Evolutionary conservation across 495 filamentous ascomycete species (phyloP), one percentile per base, ranked within the genome.

Genomic region (Cercophora samala): DNA sequence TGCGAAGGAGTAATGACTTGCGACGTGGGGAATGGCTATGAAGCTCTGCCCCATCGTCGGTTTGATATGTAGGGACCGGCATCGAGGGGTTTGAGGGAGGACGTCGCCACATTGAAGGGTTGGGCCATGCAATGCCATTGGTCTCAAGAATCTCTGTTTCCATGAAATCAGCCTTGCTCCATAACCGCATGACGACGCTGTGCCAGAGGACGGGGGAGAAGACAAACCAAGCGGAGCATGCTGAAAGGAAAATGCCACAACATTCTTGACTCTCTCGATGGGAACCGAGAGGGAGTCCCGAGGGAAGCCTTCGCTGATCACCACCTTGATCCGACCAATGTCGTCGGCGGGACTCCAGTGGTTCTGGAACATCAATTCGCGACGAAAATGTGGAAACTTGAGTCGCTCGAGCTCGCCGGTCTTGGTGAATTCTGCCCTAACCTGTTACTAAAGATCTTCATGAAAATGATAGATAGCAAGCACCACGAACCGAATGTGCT

Each of bases 101-200:
- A 37, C 85, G 84, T 15, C 79, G 82, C 89, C 87, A 93, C 90
- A 93, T 92, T 21, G 76, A 75, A 58, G 85, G 82, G 76, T 91
- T 93, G 2, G 91, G 91, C 91, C 91, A 95, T 18, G 91, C 90
- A 71, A 95, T 92, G n/a, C 82, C 84, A 42, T 87, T 89, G 63
- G 78, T 83, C 73, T 94, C 91, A n/a, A 95, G 81, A 13, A 93
- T 81, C 53, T 90, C 91, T 83, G n/a, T 1, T n/a, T 4, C 3
- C 5, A 26, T 51, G 32, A 69, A 17, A 75, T 69, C 54, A 46
- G n/a, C 24, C 9, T 8, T 2, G 15, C 2, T 5, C 56, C 21
- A 15, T 46, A 15, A 15, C 6, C 15, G 54, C 9, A 3, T 3
- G 5, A 13, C 5, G 53, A n/a, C 53, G 17, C 15, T 15, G n/a